A percentile compares a stretch with the other conserved stretches of the same genome.
phyloP scores from a whole-genome alignment of 1,139 yeast species.

The Saccharomyces hybrid region DNA sequence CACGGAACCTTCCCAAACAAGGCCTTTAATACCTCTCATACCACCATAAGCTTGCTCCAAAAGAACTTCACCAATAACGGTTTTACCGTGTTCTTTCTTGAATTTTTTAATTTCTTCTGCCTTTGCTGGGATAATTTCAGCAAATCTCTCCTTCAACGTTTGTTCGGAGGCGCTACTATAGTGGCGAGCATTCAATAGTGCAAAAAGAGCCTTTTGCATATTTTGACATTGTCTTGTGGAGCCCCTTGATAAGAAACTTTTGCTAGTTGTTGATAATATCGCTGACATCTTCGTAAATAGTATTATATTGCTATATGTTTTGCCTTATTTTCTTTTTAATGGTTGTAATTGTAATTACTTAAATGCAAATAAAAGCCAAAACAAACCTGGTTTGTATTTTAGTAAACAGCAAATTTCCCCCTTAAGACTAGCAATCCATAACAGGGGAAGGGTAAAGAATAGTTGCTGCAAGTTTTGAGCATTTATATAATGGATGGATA shows the following conservation, averaged over 20 bases:
- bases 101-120: constrained; percentile 86
- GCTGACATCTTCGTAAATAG: neutral
- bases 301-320: neutral
- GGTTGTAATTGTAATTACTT: neutral
- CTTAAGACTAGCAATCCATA: neutral
- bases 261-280: neutral
- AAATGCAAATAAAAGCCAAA: neutral
- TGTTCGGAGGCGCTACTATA: constrained; percentile 23
- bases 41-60: constrained; percentile 99
- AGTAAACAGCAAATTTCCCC: neutral
- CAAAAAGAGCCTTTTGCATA: neutral
- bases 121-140: constrained; percentile 84
- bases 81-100: constrained; percentile 81
- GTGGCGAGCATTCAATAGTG: neutral
- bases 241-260: neutral
- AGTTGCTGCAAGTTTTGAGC: neutral
- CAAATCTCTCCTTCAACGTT: constrained; percentile 88
- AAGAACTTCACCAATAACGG: constrained; percentile 85
- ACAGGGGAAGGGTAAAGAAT: neutral
- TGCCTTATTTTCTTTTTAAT: neutral
- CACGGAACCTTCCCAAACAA: constrained; percentile 99
- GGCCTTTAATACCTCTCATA: constrained; percentile 96
- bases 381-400: neutral
- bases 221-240: neutral
- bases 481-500: neutral